Base-by-base conservation (phyloP, 2,329 filamentous ascomycete genomes). In the Paecilomyces niveus region DNA sequence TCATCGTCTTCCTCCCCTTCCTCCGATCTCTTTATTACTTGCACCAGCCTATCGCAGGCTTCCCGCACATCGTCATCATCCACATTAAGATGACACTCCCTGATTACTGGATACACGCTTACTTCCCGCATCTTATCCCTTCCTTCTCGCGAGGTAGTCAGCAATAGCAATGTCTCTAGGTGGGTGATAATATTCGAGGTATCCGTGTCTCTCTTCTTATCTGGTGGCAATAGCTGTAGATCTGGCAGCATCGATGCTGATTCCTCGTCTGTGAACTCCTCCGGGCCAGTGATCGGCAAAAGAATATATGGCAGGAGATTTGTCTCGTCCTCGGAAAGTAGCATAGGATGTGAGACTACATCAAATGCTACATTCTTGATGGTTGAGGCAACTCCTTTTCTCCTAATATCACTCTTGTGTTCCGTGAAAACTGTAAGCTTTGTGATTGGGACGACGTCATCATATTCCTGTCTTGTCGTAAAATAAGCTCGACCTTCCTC, bases 381-480 rank as follows among this genome's bases (percentile, higher is more conserved):
- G 9, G 91, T 94, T 61, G 88, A 92, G 7, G 93, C 93, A n/a
- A 97, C 92, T n/a, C 94, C 94, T 67, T 91, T 90, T 57, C 94
- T 83, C 57, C 94, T 85, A 59, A 97, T 86, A 29, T 88, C 83
- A 2, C 90, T 95, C 66, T 84, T 81, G 76, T 97, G 91, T 73
- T 96, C 91, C 1, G 94, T 97, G 73, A 97, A 97, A 59, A 97
- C 93, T 60, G 89, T 89, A 61, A 99, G 81, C 79, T 97, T 97
- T 54, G 89, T 90, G 54, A 97, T 80, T 1, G 94, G 94, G n/a
- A 97, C 85, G 13, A 96, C 85, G 1, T 79, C 80, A 71, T 96
- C 92, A 72, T 95, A 93, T 1, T 83, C 76, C 70, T 95, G 89
- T 57, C 84, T 80, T 13, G 81, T 83, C 4, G 90, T 81, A 64